Evolutionary conservation across 352 stramenopile genomes (phyloP), one percentile per base, ranked within the genome.

Genomic region (Phytophthora macrochlamydospora): DNA sequence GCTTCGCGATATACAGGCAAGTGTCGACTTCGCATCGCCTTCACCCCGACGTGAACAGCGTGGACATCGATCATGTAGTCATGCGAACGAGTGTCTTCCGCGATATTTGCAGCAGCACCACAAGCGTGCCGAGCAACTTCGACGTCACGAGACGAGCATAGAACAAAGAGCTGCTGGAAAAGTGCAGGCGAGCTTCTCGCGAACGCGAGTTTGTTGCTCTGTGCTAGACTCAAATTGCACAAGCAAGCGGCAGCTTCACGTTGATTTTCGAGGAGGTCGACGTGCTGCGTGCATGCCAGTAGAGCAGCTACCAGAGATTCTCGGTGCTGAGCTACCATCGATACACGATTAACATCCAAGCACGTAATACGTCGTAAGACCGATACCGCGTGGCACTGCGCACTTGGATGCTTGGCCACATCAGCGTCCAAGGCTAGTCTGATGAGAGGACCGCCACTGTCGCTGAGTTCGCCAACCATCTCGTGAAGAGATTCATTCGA

Each of bases 101-200:
- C 77, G 18, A 98, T 71, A 66, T 99, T 99, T 1, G 96, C 95
- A 2, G 96, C 73, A 9, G 96, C 83, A 3, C 89, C 96, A 51
- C 92, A 97, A 1, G 95, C 92, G 51, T 98, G 95, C 46, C 96
- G 83, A 18, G 94, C 91, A 11, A 96, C 91, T 60, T 99, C 94
- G 31, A 97, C 79, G 66, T 99, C 94, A 31, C 62, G 55, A 49
- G 82, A 96, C 24, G 91, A 73, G 44, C 87, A 94, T 51, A 97
- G 67, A 6, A 62, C 71, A 59, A 97, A 83, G 14, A 97, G 66
- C 48, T 90, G 79, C 43, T 75, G 66, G 12, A 94, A 81, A 3
- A 93, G 73, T 32, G 67, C 65, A 7, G 75, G 51, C 18, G 65
- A 70, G 8, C 64, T 71, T 33, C 69, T 68, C 2, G 93, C 78